Evolutionary conservation across 306 rosid species (phyloP).

Genomic region (Sophora flavescens): DNA sequence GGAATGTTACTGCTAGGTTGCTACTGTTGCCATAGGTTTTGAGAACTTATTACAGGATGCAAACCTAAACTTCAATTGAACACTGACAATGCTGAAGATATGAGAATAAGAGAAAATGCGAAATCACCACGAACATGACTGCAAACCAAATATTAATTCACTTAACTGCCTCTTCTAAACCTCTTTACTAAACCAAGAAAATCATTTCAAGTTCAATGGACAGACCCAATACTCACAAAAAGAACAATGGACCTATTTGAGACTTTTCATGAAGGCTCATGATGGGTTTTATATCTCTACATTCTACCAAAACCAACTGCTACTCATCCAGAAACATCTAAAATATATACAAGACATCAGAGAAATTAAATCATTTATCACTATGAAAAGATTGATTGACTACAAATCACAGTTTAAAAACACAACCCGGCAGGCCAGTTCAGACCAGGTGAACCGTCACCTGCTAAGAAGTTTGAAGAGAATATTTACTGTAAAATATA

Average conservation of each 20-base stretch:
- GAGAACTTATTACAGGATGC: constrained; percentile 32
- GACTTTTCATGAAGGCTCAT: not conserved
- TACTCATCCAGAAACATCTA: not conserved
- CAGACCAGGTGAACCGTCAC: not conserved
- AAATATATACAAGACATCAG: constrained; percentile 29
- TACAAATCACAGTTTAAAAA: constrained; percentile 1
- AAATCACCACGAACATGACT: constrained; percentile 19
- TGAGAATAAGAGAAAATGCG: constrained; percentile 3
- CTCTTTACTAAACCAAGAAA: constrained; percentile 27
- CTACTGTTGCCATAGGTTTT: not conserved
- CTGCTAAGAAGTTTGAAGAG: constrained; percentile 14
- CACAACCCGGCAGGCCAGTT: not conserved
- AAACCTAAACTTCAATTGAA: constrained; percentile 19
- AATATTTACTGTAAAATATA: constrained; percentile 23
- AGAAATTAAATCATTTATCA: constrained; percentile 42
- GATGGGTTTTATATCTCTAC: not conserved
- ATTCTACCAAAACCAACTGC: constrained; percentile 23
- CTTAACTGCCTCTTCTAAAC: constrained; percentile 3
- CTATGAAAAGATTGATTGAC: constrained; percentile 22
- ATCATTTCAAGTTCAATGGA: constrained; percentile 40
- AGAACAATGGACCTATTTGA: constrained; percentile 31
- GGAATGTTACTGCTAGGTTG: constrained; percentile 9
- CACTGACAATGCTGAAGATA: constrained; percentile 18
- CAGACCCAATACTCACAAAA: constrained; percentile 18
- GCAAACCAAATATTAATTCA: not conserved